These are phyloP conservation scores for Xylaria multiplex DNA, from an alignment of 2,329 filamentous ascomycete species.

Conservation along the genomic window DNA sequence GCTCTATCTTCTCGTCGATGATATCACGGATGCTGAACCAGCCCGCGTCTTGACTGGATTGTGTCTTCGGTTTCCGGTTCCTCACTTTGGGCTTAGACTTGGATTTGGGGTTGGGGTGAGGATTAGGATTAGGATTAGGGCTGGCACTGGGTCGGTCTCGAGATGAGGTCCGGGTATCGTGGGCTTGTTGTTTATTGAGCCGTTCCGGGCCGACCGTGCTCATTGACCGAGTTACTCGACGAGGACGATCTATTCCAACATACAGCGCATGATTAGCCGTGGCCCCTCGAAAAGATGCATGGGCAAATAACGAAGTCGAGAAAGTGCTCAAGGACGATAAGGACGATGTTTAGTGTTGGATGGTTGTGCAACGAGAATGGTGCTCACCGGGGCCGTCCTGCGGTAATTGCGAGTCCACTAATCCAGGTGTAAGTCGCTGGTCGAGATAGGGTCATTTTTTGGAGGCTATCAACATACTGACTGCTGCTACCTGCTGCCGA, in stretches of 20 bases:
- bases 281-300: background rate
- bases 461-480: slow-evolving; percentile 28
- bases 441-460: slow-evolving; percentile 4
- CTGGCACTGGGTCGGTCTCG: slow-evolving; percentile 20
- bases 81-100: slow-evolving; percentile 11
- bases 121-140: slow-evolving; percentile 9
- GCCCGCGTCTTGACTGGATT: slow-evolving; percentile 3
- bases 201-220: slow-evolving; percentile 33
- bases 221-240: slow-evolving; percentile 42
- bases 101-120: slow-evolving; percentile 13
- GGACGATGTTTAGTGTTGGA: background rate
- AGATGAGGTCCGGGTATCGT: slow-evolving; percentile 19
- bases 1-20: slow-evolving; percentile 49
- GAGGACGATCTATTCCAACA: slow-evolving; percentile 38
- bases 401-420: slow-evolving; percentile 32
- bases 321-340: background rate
- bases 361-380: slow-evolving; percentile 20
- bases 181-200: slow-evolving; percentile 10
- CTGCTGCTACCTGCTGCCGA: slow-evolving; percentile 18
- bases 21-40: slow-evolving; percentile 52
- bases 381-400: slow-evolving; percentile 42
- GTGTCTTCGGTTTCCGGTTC: slow-evolving; percentile 26
- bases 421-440: slow-evolving; percentile 24
- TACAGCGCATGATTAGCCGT: slow-evolving; percentile 40
- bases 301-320: background rate